These are phyloP conservation scores for Hortaea sp. DNA, from an alignment of 2,329 filamentous ascomycete species.

Conservation along the genomic window DNA sequence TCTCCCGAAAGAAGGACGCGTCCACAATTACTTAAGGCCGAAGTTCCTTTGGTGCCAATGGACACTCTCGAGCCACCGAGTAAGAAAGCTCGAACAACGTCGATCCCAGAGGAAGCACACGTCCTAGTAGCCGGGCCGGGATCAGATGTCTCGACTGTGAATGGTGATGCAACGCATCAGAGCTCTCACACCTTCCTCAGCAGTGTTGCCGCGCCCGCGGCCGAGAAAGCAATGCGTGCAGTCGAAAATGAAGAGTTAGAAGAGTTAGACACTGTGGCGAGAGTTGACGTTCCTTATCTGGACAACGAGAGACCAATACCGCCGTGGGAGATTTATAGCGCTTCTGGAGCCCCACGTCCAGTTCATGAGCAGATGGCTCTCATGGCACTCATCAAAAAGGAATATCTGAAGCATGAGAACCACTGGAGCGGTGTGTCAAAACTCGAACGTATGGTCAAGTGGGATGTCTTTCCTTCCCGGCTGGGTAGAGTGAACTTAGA, in stretches of 20 bases:
- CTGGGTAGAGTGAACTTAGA: slow-evolving; percentile 28
- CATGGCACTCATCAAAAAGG: slow-evolving; percentile 8
- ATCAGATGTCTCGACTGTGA: slow-evolving; percentile 13
- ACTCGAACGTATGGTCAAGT: slow-evolving; percentile 33
- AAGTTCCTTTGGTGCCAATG: slow-evolving; percentile 33
- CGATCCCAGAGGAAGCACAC: slow-evolving; percentile 25
- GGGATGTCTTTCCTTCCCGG: slow-evolving; percentile 38
- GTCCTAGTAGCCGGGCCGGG: slow-evolving; percentile 25
- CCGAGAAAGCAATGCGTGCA: slow-evolving; percentile 24
- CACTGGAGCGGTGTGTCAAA: slow-evolving; percentile 33
- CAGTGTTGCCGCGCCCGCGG: slow-evolving; percentile 27
- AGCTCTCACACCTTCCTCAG: slow-evolving; percentile 26
- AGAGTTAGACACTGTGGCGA: slow-evolving; percentile 37
- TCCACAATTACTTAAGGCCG: slow-evolving; percentile 30
- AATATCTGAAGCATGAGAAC: slow-evolving; percentile 18
- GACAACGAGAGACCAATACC: slow-evolving; percentile 30
- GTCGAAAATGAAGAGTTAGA: slow-evolving; percentile 37
- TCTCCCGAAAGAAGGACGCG: background rate
- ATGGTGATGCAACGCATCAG: slow-evolving; percentile 13
- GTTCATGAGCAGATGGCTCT: slow-evolving; percentile 12
- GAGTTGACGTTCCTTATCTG: slow-evolving; percentile 40
- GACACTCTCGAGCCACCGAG: slow-evolving; percentile 22
- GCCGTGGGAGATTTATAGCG: slow-evolving; percentile 37
- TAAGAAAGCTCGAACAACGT: slow-evolving; percentile 32
- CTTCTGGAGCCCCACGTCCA: background rate